A percentile compares a stretch with the other conserved stretches of the same genome.
These are phyloP conservation scores for Microbotryum silenes-acaulis DNA, from an alignment of 1,284 basidiomycete species.

Conservation along the genomic window DNA sequence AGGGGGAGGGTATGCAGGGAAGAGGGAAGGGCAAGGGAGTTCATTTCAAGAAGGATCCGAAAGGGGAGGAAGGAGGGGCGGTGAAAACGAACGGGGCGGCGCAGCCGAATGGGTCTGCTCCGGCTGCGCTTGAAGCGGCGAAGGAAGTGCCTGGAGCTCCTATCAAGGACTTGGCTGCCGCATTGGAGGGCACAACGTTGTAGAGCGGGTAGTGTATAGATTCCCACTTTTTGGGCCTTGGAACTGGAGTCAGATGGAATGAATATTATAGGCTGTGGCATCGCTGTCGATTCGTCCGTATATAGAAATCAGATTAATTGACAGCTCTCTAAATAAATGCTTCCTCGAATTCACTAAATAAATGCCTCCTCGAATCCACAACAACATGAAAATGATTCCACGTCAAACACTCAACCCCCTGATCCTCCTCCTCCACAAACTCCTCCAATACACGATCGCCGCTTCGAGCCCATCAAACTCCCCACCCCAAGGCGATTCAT, in stretches of 20 bases:
- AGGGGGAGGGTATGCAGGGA: constrained; percentile 1
- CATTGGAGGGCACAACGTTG: constrained; percentile 17
- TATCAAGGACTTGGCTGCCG: constrained; percentile 19
- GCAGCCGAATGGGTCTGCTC: neutral
- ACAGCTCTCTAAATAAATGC: neutral
- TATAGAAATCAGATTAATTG: neutral
- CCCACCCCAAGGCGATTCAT: constrained; percentile 8
- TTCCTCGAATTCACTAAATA: neutral
- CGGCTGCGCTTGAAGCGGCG: constrained; percentile 3
- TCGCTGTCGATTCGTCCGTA: too few species aligned
- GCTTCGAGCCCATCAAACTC: constrained; percentile 12
- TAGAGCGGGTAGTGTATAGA: neutral
- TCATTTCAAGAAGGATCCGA: neutral
- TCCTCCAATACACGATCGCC: constrained; percentile 9
- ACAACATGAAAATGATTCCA: neutral
- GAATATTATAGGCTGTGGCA: too few species aligned
- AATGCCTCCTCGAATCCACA: neutral
- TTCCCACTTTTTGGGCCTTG: too few species aligned
- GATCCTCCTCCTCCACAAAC: constrained; percentile 10
- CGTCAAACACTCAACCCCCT: constrained; percentile 1
- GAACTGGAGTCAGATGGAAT: too few species aligned
- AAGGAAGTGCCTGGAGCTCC: constrained; percentile 15
- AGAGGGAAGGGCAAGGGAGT: neutral
- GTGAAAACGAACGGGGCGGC: neutral
- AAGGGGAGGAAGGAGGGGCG: neutral